These are phyloP conservation scores for Botrytis galanthina DNA, from an alignment of 2,329 filamentous ascomycete species.

Conservation along the genomic window DNA sequence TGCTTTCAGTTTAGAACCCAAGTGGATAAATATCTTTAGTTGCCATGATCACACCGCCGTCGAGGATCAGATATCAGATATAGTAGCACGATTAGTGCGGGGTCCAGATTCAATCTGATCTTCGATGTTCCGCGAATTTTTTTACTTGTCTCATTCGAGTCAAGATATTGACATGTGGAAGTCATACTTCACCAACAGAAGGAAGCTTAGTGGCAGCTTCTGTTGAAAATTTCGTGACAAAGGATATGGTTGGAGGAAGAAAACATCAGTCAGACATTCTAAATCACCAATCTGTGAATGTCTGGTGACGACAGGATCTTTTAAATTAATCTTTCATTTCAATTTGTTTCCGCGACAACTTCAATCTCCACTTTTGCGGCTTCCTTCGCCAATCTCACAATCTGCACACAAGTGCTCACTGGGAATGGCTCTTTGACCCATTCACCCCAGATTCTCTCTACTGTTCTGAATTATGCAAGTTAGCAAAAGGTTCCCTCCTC, in stretches of 20 bases:
- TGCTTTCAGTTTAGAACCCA: background rate
- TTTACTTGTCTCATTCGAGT: background rate
- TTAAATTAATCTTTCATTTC: background rate
- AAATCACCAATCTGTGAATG: background rate
- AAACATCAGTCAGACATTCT: background rate
- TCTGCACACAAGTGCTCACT: slow-evolving; percentile 16
- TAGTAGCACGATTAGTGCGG: too few relatives aligned
- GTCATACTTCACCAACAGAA: background rate
- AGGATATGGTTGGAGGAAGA: background rate
- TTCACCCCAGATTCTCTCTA: slow-evolving; percentile 19
- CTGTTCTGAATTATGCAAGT: background rate
- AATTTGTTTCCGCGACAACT: slow-evolving; percentile 18
- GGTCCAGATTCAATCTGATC: too few relatives aligned
- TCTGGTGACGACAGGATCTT: too few relatives aligned
- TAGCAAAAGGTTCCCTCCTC: background rate
- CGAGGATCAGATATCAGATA: background rate
- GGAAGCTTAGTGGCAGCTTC: background rate
- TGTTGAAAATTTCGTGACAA: background rate
- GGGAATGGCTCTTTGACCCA: slow-evolving; percentile 18
- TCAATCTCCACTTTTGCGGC: slow-evolving; percentile 17
- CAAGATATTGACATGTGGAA: background rate
- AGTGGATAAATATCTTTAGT: background rate
- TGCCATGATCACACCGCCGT: background rate
- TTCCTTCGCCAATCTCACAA: slow-evolving; percentile 16
- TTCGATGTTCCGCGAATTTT: too few relatives aligned